A percentile compares a stretch with the other conserved stretches of the same genome.
Conservation (phyloP, 1,284 basidiomycete species). For the Cryptococcus sp. region DNA sequence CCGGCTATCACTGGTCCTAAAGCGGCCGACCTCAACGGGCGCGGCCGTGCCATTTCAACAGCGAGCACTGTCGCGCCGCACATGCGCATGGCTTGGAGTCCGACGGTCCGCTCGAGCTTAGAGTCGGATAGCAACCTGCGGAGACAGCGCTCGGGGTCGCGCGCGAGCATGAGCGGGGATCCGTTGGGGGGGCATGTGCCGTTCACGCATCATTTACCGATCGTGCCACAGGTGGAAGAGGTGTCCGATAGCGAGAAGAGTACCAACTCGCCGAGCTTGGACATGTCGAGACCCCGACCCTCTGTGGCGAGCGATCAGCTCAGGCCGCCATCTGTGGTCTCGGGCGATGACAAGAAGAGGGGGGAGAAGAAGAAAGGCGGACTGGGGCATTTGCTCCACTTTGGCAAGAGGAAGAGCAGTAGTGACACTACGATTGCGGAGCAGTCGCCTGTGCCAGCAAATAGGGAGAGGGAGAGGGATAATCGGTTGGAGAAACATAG, state of each 20-base stretch:
- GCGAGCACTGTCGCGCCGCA: conserved; percentile 10
- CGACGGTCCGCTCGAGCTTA: neutral
- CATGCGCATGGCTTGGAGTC: conserved; percentile 7
- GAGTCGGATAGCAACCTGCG: neutral
- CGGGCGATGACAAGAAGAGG: conserved; percentile 6
- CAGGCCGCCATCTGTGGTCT: neutral
- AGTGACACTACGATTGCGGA: neutral
- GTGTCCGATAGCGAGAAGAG: conserved; percentile 16
- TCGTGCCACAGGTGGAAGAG: conserved; percentile 14
- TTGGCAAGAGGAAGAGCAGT: conserved; percentile 17
- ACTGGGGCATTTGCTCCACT: conserved; percentile 23
- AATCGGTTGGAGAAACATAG: conserved; percentile 3
- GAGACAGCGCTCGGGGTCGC: conserved; percentile 12
- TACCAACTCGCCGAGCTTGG: neutral
- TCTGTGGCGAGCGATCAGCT: neutral
- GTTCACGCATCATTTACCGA: conserved; percentile 37
- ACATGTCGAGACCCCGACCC: neutral
- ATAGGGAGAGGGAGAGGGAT: conserved; percentile 5
- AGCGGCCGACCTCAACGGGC: conserved; percentile 12
- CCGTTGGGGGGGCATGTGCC: conserved; percentile 35
- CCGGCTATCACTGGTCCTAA: conserved; percentile 27
- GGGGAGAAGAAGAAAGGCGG: conserved; percentile 17
- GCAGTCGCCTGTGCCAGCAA: neutral
- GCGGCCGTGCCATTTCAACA: conserved; percentile 8
- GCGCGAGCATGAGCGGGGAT: conserved; percentile 10